phyloP scores from a whole-genome alignment of 345 rosid species.

The Citrus maxima region DNA sequence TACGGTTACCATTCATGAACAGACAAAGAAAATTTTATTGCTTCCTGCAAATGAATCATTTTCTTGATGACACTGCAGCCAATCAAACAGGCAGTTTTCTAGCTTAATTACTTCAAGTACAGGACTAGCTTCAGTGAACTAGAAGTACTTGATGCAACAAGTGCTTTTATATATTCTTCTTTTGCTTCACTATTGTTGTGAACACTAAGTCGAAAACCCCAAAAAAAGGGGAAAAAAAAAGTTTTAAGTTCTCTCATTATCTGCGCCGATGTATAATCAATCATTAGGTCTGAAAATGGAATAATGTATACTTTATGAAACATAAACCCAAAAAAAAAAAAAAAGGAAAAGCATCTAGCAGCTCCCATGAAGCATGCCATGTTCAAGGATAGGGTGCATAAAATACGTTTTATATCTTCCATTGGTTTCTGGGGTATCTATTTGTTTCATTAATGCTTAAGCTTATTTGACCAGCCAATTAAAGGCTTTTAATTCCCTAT shows the following conservation, averaged over 20 bases:
- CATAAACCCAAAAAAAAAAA: background rate
- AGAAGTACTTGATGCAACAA: background rate
- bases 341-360: background rate
- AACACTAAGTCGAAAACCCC: background rate
- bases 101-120: background rate
- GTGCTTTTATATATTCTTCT: background rate
- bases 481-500: background rate
- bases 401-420: background rate
- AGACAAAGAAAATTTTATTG: background rate
- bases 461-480: conserved; percentile 13
- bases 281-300: conserved; percentile 6
- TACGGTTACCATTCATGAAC: background rate
- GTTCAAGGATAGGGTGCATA: conserved; percentile 25
- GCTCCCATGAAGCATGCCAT: conserved; percentile 29
- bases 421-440: background rate
- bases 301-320: background rate
- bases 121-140: background rate
- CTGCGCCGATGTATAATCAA: background rate
- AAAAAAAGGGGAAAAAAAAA: background rate
- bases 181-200: background rate
- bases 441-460: conserved; percentile 14
- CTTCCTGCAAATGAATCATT: background rate
- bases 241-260: background rate
- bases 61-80: background rate
- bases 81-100: background rate